Evolutionary conservation across 768 basidiomycete species (phyloP).

Genomic region (Kwoniella sp.): DNA sequence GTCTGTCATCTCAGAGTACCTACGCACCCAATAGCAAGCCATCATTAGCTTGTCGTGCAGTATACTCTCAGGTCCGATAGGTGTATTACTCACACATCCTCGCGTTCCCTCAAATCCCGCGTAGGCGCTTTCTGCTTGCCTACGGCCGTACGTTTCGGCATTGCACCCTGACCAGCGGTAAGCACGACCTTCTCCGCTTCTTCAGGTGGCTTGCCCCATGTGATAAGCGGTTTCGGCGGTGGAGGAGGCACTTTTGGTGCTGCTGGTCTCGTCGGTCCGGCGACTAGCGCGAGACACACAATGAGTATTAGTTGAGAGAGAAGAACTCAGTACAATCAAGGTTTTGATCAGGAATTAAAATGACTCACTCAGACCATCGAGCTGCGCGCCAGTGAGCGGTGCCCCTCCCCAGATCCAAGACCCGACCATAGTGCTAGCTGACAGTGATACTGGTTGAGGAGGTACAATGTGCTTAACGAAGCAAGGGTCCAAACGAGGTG

Average conservation of each 20-base stretch:
- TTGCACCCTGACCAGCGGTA: conserved; percentile 20
- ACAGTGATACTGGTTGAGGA: conserved; percentile 51
- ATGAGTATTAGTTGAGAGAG: not conserved
- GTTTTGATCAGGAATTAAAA: not conserved
- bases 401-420: conserved; percentile 57
- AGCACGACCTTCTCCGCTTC: conserved; percentile 29
- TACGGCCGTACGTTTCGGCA: conserved; percentile 43
- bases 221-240: conserved; percentile 49
- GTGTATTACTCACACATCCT: conserved; percentile 53
- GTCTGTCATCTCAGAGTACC: conserved; percentile 52
- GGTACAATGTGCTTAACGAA: conserved; percentile 42
- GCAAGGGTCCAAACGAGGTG: conserved; percentile 50
- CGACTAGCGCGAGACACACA: conserved; percentile 34
- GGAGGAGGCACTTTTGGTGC: conserved; percentile 37
- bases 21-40: too few relatives aligned
- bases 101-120: conserved; percentile 41
- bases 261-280: conserved; percentile 54
- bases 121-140: conserved; percentile 31
- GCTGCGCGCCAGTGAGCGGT: conserved; percentile 54
- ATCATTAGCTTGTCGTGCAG: too few relatives aligned
- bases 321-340: not conserved
- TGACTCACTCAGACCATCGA: conserved; percentile 50
- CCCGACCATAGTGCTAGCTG: conserved; percentile 40
- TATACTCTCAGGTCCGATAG: too few relatives aligned
- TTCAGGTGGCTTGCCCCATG: conserved; percentile 50